Evolutionary conservation across 1,284 basidiomycete genomes (phyloP).

Genomic region (Apiotrichum laibachii): DNA sequence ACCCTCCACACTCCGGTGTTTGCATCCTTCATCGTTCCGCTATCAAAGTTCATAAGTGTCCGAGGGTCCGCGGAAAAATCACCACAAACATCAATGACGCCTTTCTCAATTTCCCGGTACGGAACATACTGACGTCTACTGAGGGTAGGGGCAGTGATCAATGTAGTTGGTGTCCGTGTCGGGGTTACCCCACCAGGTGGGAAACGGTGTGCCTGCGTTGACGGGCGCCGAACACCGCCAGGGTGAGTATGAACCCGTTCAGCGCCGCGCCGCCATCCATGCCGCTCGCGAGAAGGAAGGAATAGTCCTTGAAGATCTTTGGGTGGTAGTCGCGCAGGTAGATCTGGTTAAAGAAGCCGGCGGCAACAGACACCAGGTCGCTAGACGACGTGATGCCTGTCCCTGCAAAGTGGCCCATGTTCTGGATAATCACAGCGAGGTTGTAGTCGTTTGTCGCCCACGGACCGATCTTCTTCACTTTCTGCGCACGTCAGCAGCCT

Average conservation of each 20-base stretch:
- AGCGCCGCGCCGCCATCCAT: conserved; percentile 50
- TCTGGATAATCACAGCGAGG: conserved; percentile 8
- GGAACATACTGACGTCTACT: too few species aligned
- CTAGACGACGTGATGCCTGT: conserved; percentile 22
- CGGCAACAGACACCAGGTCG: conserved; percentile 20
- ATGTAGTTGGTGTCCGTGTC: conserved; percentile 9
- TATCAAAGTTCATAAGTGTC: too few species aligned
- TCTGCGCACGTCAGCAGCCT: too few species aligned
- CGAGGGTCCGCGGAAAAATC: too few species aligned
- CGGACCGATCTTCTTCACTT: too few species aligned
- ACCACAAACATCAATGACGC: too few species aligned
- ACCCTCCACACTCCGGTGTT: too few species aligned
- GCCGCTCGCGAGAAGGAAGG: conserved; percentile 33
- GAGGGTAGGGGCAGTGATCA: conserved; percentile 22
- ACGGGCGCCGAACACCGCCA: conserved; percentile 36
- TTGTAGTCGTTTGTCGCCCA: too few species aligned
- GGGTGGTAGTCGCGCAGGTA: conserved; percentile 25
- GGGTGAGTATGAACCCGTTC: conserved; percentile 52
- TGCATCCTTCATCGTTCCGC: too few species aligned
- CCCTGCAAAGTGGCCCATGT: conserved; percentile 14
- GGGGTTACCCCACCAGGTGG: conserved; percentile 33
- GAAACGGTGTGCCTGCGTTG: conserved; percentile 21
- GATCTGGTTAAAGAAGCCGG: conserved; percentile 29
- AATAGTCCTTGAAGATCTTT: conserved; percentile 24
- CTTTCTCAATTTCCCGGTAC: too few species aligned